Conservation (phyloP, 208 protist genomes). For the Angomonas ambiguus region DNA sequence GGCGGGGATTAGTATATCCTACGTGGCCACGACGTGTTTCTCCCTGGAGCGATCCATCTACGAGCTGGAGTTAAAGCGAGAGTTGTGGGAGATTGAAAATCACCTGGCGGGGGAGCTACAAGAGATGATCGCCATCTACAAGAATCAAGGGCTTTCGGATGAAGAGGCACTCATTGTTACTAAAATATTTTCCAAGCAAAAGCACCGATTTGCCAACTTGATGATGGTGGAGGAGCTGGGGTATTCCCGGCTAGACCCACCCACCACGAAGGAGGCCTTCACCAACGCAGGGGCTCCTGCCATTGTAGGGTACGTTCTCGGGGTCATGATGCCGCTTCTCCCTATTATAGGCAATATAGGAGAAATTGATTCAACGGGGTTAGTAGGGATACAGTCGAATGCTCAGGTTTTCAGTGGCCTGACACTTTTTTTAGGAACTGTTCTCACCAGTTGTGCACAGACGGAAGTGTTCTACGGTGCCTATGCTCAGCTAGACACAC, state of each 20-base stretch:
- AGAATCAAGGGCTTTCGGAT: slow-evolving; percentile 76
- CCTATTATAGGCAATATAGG: slow-evolving; percentile 13
- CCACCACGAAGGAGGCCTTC: slow-evolving; percentile 49
- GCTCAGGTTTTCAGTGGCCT: slow-evolving; percentile 4
- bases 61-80: slow-evolving; percentile 82
- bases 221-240: slow-evolving; percentile 96
- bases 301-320: slow-evolving; percentile 46
- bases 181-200: slow-evolving; percentile 82
- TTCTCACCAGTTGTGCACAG: slow-evolving; percentile 33
- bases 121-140: slow-evolving; percentile 94
- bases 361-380: not conserved
- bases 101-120: slow-evolving; percentile 84
- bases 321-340: slow-evolving; percentile 27
- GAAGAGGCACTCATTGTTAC: slow-evolving; percentile 86
- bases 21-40: slow-evolving; percentile 38
- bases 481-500: slow-evolving; percentile 38
- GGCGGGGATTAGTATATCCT: slow-evolving; percentile 43
- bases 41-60: slow-evolving; percentile 71
- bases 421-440: slow-evolving; percentile 10
- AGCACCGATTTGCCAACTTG: slow-evolving; percentile 82
- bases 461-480: slow-evolving; percentile 79
- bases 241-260: slow-evolving; percentile 78
- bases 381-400: slow-evolving; percentile 5
- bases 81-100: slow-evolving; percentile 94
- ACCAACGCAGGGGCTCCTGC: slow-evolving; percentile 55